Base-by-base conservation (phyloP, 2,329 filamentous ascomycete species). In the Alternaria gaisen region DNA sequence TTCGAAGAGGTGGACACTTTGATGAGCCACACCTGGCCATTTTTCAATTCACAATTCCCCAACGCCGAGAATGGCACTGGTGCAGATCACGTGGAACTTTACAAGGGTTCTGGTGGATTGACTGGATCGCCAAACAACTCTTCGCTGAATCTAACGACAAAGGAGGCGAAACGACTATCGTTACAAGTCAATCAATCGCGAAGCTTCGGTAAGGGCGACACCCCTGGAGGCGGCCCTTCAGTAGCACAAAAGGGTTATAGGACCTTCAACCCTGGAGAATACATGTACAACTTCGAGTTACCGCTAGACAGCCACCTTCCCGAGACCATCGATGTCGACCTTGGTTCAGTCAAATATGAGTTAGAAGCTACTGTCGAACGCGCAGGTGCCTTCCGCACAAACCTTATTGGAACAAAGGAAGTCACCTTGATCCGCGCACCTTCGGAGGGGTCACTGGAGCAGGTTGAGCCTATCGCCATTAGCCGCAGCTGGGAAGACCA, bases 401-500 rank as follows among this genome's bases (percentile, higher is more conserved):
- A 97, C 68, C 83, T 97, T 2, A 85, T 93, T 58, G 94, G 94
- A 40, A 85, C 83, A 43, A 92, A 93, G 75, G 93, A 97, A 77
- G 89, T 97, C 3, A 87, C 86, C 9, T 88, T 97, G 48, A 92
- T 97, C 54, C 90, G 94, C 44, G 89, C 95, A 4, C 94, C 94
- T 0, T 88, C 94, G 50, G 93, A 97, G 79, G 87, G 93, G 46
- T 97, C 93, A 0, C 83, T 97, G 24, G 94, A 97, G 78, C 93
- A 93, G 78, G 90, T 93, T 26, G 94, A 97, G 75, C 94, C 94
- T 3, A 97, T 97, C 71, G 94, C 93, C 11, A 97, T 97, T 72
- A 94, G 91, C 66, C 86, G 94, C 20, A 93, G 92, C 64, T 97
- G 94, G 94, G 94, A 97, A 76, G 93, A 97, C 69, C 94, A 97